A percentile compares a stretch with the other conserved stretches of the same genome.
phyloP scores from a whole-genome alignment of 2,329 filamentous ascomycete species.

The Xylaria sp. region DNA sequence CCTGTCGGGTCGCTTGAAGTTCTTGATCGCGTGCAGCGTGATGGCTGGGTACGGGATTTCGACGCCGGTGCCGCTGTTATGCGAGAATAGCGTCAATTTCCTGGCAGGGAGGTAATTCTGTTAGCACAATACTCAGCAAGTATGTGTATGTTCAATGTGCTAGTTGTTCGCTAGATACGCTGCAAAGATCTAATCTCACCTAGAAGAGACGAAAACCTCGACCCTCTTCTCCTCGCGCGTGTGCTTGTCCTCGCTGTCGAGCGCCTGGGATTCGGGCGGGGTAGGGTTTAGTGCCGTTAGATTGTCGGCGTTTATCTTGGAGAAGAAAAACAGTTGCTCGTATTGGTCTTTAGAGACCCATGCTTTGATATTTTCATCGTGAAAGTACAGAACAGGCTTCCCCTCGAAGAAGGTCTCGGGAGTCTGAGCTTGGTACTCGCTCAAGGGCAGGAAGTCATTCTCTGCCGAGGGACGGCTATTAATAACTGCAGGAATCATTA shows the following conservation, averaged over 20 bases:
- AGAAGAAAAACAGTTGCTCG: conserved; percentile 65
- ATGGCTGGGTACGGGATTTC: conserved; percentile 80
- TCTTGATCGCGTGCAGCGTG: conserved; percentile 79
- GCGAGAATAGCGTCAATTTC: conserved; percentile 73
- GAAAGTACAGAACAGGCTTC: conserved; percentile 77
- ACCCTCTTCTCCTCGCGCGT: conserved; percentile 58
- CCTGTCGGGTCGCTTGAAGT: conserved; percentile 56
- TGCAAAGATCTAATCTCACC: conserved; percentile 53
- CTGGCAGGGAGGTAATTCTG: conserved; percentile 47
- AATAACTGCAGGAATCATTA: conserved; percentile 66
- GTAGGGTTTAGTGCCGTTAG: conserved; percentile 37
- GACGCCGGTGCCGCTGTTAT: conserved; percentile 67
- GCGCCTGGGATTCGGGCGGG: conserved; percentile 50
- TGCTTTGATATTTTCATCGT: conserved; percentile 66
- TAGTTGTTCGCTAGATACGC: not conserved
- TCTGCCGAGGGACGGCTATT: conserved; percentile 64
- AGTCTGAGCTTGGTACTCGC: conserved; percentile 77
- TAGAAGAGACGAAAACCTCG: conserved; percentile 69
- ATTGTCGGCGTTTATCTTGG: conserved; percentile 53
- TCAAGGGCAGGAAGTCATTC: conserved; percentile 70
- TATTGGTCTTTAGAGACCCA: conserved; percentile 67
- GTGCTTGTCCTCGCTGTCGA: conserved; percentile 49
- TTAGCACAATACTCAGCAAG: conserved; percentile 37
- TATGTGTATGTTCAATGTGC: conserved; percentile 42
- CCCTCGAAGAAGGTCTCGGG: conserved; percentile 77